phyloP scores from a whole-genome alignment of 345 rosid genomes.

The Bruguiera parviflora region DNA sequence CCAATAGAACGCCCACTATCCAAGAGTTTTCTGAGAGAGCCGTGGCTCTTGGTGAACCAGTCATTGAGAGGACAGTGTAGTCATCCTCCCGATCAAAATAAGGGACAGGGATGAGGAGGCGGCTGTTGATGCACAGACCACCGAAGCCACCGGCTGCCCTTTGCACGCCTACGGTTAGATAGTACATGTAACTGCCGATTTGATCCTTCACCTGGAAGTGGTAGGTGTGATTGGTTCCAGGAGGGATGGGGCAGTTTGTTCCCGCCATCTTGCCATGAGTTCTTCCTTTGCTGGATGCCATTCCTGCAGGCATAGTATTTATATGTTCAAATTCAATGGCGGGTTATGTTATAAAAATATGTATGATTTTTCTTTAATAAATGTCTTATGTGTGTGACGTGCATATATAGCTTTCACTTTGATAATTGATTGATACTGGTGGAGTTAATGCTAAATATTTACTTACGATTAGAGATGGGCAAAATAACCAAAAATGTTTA shows the following conservation, averaged over 20 bases:
- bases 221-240: slow-evolving; percentile 72
- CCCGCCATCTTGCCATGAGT: slow-evolving; percentile 88
- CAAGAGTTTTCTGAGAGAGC: slow-evolving; percentile 6
- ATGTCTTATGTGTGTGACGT: too few species aligned
- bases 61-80: slow-evolving; percentile 21
- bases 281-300: slow-evolving; percentile 84
- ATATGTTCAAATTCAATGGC: too few species aligned
- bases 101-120: slow-evolving; percentile 26
- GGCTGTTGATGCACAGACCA: slow-evolving; percentile 22
- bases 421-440: too few species aligned
- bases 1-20: slow-evolving; percentile 20
- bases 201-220: slow-evolving; percentile 87
- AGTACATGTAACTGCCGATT: slow-evolving; percentile 36
- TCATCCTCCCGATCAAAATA: slow-evolving; percentile 24
- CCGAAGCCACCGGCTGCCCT: slow-evolving; percentile 23
- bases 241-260: slow-evolving; percentile 67
- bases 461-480: too few species aligned
- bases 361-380: too few species aligned
- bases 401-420: too few species aligned
- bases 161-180: slow-evolving; percentile 16
- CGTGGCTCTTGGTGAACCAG: slow-evolving; percentile 18
- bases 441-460: too few species aligned
- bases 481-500: too few species aligned
- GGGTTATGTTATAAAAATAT: too few species aligned
- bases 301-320: slow-evolving; percentile 33